These are phyloP conservation scores for Trichothecium roseum DNA, from an alignment of 2,329 filamentous ascomycete genomes.

Conservation along the genomic window DNA sequence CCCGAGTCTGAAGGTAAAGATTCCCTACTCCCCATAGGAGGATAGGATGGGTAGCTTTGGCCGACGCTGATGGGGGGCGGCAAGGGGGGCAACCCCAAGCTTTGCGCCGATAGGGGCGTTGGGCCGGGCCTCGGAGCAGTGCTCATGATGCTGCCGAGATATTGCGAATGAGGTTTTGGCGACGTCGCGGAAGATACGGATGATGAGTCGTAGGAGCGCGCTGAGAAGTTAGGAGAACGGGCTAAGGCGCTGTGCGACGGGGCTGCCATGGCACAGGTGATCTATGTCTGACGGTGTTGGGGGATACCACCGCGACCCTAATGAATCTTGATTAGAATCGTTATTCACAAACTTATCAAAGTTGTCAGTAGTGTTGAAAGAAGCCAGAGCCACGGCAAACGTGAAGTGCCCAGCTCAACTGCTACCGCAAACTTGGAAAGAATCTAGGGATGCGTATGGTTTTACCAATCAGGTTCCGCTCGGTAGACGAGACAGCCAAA, in stretches of 20 bases:
- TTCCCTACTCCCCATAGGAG: constrained; percentile 44
- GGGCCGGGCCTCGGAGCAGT: constrained; percentile 38
- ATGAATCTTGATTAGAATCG: too few relatives aligned
- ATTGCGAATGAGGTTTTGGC: constrained; percentile 42
- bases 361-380: background rate
- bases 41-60: constrained; percentile 41
- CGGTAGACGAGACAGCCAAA: constrained; percentile 6
- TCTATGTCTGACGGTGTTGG: too few relatives aligned
- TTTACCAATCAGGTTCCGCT: constrained; percentile 7
- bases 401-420: too few relatives aligned
- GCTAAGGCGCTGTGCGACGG: constrained; percentile 44
- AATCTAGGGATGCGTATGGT: constrained; percentile 6
- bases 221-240: constrained; percentile 51
- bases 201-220: constrained; percentile 53
- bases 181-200: constrained; percentile 53
- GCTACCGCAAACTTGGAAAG: too few relatives aligned
- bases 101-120: constrained; percentile 34
- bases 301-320: too few relatives aligned
- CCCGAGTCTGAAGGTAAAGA: constrained; percentile 51
- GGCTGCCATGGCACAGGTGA: constrained; percentile 35
- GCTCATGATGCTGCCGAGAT: constrained; percentile 41
- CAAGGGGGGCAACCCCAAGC: constrained; percentile 42
- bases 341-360: too few relatives aligned
- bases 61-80: constrained; percentile 34
- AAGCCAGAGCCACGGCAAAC: background rate